Percentiles rank a stretch among this genome's conserved stretches.
Evolutionary conservation across 768 basidiomycete species (phyloP).

Genomic region (Mrakia hoshinonis): DNA sequence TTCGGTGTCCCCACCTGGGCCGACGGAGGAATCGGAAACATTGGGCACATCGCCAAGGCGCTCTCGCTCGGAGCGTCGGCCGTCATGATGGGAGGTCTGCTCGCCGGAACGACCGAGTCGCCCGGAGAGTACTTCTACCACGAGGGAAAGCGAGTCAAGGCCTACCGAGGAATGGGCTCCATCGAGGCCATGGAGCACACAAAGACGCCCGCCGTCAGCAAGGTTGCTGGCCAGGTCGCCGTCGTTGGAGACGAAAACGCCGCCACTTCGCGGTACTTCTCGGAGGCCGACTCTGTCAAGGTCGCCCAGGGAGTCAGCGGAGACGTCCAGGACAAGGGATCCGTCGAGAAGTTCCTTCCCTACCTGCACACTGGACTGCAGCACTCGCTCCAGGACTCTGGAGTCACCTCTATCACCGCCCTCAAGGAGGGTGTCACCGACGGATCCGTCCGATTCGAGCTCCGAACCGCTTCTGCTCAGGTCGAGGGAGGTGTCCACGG

Average conservation of each 20-base stretch:
- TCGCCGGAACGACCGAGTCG: conserved; percentile 93
- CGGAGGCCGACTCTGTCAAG: conserved; percentile 82
- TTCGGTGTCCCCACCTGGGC: conserved; percentile 96
- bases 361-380: conserved; percentile 74
- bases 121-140: conserved; percentile 99
- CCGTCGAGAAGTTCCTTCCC: conserved; percentile 82
- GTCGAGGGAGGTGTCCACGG: conserved; percentile 94
- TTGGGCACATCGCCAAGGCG: conserved; percentile 97
- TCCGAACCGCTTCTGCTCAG: conserved; percentile 90
- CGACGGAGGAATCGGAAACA: conserved; percentile 89
- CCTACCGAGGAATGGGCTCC: conserved; percentile 97
- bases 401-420: conserved; percentile 57
- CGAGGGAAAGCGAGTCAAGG: conserved; percentile 96
- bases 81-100: conserved; percentile 96
- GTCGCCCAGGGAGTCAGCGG: conserved; percentile 89
- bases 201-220: conserved; percentile 42
- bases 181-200: conserved; percentile 87
- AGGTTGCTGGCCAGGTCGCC: conserved; percentile 29
- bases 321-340: conserved; percentile 95
- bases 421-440: conserved; percentile 58
- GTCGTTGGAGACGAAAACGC: conserved; percentile 61
- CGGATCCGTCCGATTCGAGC: conserved; percentile 74
- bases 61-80: conserved; percentile 85
- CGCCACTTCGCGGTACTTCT: conserved; percentile 92
- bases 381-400: conserved; percentile 91